These are phyloP conservation scores for Farysia itapuensis DNA, from an alignment of 1,284 basidiomycete species.

Conservation along the genomic window DNA sequence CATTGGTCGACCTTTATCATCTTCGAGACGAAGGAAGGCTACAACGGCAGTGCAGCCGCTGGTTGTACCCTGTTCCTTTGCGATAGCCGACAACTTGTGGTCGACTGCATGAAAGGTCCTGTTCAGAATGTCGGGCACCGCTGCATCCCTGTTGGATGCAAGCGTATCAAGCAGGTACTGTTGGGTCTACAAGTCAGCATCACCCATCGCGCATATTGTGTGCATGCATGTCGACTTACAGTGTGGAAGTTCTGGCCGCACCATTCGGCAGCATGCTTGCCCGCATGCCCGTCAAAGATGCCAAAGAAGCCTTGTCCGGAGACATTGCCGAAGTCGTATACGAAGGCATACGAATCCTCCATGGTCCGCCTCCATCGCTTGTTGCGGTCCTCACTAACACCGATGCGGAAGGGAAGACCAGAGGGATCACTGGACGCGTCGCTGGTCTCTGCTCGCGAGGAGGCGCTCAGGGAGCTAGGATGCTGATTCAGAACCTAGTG, in stretches of 20 bases:
- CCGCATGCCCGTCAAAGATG: slow-evolving; percentile 97
- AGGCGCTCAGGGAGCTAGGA: too few relatives aligned
- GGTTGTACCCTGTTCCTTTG: slow-evolving; percentile 84
- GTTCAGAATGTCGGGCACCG: slow-evolving; percentile 87
- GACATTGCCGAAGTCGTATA: slow-evolving; percentile 87
- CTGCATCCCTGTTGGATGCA: slow-evolving; percentile 62
- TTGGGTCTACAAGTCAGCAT: too few relatives aligned
- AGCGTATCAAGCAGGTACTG: slow-evolving; percentile 62
- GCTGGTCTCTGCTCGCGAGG: too few relatives aligned
- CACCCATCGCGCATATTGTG: too few relatives aligned
- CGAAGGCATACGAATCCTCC: slow-evolving; percentile 96
- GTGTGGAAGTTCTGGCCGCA: slow-evolving; percentile 94
- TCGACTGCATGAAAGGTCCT: slow-evolving; percentile 92
- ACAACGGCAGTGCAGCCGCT: slow-evolving; percentile 97
- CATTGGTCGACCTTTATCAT: slow-evolving; percentile 62
- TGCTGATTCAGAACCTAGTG: slow-evolving; percentile 29
- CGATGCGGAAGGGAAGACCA: slow-evolving; percentile 69
- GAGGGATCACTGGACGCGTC: background rate
- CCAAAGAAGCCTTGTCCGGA: slow-evolving; percentile 96
- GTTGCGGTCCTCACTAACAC: slow-evolving; percentile 79
- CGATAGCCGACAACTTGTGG: slow-evolving; percentile 74
- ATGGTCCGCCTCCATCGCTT: slow-evolving; percentile 87
- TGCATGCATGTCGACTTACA: too few relatives aligned
- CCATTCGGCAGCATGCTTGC: slow-evolving; percentile 98
- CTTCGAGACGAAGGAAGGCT: slow-evolving; percentile 94